phyloP scores from a whole-genome alignment of 257 asterid genomes.

The Voacanga thouarsii region DNA sequence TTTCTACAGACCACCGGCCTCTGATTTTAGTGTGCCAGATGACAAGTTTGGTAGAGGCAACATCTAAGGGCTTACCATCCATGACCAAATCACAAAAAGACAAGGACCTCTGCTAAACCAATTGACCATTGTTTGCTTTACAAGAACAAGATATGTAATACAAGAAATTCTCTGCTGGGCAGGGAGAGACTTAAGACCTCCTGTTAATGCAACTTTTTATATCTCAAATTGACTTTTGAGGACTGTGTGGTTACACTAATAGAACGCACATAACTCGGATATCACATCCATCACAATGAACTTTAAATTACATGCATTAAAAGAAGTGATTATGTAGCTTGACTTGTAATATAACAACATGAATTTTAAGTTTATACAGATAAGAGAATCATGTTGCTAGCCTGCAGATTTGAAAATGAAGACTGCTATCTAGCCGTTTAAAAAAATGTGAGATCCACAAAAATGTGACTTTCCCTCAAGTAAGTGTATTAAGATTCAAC shows the following conservation, averaged over 20 bases:
- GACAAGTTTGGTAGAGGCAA: neutral
- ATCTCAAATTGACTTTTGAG: no score
- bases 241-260: neutral
- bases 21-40: neutral
- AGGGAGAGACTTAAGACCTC: no score
- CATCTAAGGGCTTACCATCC: no score
- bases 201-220: no score
- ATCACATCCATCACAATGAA: no score
- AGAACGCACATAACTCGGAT: no score
- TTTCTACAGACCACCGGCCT: neutral
- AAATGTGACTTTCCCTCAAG: neutral
- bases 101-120: no score
- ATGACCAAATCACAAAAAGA: no score
- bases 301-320: no score
- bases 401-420: neutral
- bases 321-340: neutral
- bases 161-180: no score
- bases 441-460: neutral
- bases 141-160: no score
- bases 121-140: no score
- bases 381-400: neutral
- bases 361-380: neutral
- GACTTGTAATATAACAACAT: neutral
- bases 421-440: neutral
- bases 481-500: conserved; percentile 16